A percentile compares a stretch with the other conserved stretches of the same genome.
phyloP scores from a whole-genome alignment of 306 rosid species.

The Benincasa hispida region DNA sequence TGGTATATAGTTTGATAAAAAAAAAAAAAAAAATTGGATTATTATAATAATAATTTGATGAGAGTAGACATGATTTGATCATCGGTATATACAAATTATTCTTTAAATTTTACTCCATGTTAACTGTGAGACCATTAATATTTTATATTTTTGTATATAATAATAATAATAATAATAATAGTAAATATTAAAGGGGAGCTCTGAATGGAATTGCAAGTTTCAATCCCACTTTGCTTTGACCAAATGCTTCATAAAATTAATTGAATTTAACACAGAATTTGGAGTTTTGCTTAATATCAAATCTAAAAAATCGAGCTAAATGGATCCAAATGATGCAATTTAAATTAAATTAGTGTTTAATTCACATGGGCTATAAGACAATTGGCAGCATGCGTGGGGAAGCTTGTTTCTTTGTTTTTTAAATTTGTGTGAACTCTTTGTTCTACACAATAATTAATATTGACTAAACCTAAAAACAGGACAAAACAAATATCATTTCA shows the following conservation, averaged over 20 bases:
- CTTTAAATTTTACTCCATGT: background rate
- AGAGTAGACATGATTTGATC: background rate
- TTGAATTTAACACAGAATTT: background rate
- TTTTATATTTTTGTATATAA: background rate
- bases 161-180: too few species aligned
- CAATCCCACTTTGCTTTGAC: background rate
- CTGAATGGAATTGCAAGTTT: background rate
- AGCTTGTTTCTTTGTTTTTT: background rate
- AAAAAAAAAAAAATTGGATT: background rate
- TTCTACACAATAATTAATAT: background rate
- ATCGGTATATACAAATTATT: background rate
- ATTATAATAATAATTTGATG: background rate
- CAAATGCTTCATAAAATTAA: background rate
- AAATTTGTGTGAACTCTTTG: background rate
- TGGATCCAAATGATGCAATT: background rate
- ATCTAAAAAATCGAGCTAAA: background rate
- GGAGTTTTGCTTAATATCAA: background rate
- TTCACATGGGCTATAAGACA: slow-evolving; percentile 2
- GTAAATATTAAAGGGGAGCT: background rate
- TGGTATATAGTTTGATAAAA: background rate
- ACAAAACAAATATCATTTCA: background rate
- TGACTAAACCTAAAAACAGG: background rate
- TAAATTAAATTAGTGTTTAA: background rate
- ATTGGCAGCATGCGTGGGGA: slow-evolving; percentile 6
- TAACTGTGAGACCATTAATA: background rate